These are phyloP conservation scores for Oryza glaberrima DNA, from an alignment of 176 grass and related monocot genomes.

Conservation along the genomic window DNA sequence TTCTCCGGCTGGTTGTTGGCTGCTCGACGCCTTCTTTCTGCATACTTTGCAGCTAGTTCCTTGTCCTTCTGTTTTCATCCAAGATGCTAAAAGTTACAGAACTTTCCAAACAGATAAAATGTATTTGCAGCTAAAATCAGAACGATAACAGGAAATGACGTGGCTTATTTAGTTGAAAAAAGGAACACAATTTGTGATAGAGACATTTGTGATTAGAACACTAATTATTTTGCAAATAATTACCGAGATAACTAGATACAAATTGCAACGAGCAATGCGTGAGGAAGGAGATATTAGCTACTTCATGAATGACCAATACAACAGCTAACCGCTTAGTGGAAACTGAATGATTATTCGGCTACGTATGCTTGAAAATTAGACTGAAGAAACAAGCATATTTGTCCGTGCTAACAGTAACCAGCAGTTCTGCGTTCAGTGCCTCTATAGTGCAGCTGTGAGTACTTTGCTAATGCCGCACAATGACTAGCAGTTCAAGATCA, in stretches of 20 bases:
- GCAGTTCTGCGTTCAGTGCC: background rate
- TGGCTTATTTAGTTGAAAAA: background rate
- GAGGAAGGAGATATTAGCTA: background rate
- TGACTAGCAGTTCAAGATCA: background rate
- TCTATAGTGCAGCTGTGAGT: background rate
- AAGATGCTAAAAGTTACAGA: background rate
- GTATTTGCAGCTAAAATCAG: background rate
- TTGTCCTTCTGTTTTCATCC: background rate
- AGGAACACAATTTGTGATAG: background rate
- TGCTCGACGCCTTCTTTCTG: background rate
- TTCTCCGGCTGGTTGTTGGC: background rate
- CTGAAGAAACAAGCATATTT: no score
- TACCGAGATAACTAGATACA: background rate
- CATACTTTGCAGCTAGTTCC: background rate
- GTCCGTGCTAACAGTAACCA: background rate
- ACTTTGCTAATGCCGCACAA: background rate
- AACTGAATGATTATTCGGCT: background rate
- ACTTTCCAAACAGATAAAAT: background rate
- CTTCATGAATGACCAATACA: background rate
- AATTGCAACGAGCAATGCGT: background rate
- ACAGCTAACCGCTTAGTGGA: background rate
- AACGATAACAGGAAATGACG: background rate
- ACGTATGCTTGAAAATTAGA: background rate
- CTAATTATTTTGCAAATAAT: background rate
- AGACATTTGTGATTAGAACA: background rate